A percentile compares a stretch with the other conserved stretches of the same genome.
Conservation (phyloP, 2,329 filamentous ascomycete genomes). For the Clarireedia sp. region DNA sequence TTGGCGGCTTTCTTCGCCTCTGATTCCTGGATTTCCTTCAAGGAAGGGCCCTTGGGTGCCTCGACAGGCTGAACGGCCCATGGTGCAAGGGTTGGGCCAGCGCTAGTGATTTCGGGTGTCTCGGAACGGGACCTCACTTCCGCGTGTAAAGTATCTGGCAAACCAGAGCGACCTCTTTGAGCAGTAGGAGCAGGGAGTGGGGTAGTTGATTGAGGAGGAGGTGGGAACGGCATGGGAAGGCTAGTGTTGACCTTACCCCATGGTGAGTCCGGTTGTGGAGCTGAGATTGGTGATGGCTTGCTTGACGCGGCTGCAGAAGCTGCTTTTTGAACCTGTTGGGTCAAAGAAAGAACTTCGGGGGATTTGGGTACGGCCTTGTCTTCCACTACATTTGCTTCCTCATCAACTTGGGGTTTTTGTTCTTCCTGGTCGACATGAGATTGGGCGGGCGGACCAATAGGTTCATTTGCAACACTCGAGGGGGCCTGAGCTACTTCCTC, state of each 20-base stretch:
- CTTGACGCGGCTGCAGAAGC: constrained; percentile 35
- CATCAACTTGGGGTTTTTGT: constrained; percentile 12
- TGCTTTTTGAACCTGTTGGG: constrained; percentile 73
- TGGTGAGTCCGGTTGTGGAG: constrained; percentile 38
- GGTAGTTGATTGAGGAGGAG: constrained; percentile 62
- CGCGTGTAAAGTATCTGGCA: constrained; percentile 63
- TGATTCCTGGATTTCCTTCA: constrained; percentile 94
- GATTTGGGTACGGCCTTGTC: constrained; percentile 21
- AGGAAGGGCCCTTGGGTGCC: constrained; percentile 73
- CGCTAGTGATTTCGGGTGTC: constrained; percentile 54
- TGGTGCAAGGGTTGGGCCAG: constrained; percentile 67
- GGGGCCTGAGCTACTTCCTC: constrained; percentile 30
- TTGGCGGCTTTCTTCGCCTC: constrained; percentile 91
- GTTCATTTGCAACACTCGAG: constrained; percentile 29
- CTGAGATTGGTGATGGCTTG: constrained; percentile 46
- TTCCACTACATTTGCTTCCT: constrained; percentile 8
- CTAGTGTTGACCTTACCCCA: constrained; percentile 55
- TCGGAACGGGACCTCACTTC: constrained; percentile 67
- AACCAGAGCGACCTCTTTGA: constrained; percentile 73
- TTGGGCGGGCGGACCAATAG: constrained; percentile 22
- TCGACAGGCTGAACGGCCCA: constrained; percentile 85
- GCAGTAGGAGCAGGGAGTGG: constrained; percentile 84
- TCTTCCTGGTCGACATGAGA: constrained; percentile 15
- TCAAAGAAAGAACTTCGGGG: constrained; percentile 58
- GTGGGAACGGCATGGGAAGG: constrained; percentile 69